Conservation (phyloP, 2,329 filamentous ascomycete genomes). For the Lasiodiplodia gonubiensis region DNA sequence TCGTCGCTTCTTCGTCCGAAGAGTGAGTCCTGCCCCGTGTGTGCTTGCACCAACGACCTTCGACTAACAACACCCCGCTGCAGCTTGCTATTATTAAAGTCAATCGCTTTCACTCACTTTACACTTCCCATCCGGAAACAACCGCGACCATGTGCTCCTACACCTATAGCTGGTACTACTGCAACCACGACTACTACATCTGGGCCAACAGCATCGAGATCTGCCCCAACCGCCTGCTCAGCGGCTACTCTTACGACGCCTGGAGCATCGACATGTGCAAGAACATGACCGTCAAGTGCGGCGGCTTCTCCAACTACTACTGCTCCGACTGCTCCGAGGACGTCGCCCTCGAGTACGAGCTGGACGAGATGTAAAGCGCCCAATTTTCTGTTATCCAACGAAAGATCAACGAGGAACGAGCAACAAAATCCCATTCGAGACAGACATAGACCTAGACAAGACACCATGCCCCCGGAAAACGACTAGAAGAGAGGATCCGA, state of each 20-base stretch:
- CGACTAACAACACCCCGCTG: neutral
- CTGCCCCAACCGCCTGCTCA: slow-evolving; percentile 52
- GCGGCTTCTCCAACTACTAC: slow-evolving; percentile 53
- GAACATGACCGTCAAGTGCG: slow-evolving; percentile 48
- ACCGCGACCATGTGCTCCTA: slow-evolving; percentile 50
- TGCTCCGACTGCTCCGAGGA: slow-evolving; percentile 53
- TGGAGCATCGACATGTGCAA: slow-evolving; percentile 57
- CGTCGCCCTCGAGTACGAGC: slow-evolving; percentile 49
- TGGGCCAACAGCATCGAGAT: slow-evolving; percentile 54
- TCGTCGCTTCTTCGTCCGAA: neutral
- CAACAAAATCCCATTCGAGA: neutral
- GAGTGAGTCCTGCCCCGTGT: slow-evolving; percentile 6
- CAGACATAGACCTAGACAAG: neutral
- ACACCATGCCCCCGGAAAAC: neutral
- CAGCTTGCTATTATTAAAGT: neutral
- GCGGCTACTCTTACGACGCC: slow-evolving; percentile 54
- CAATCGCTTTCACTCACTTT: neutral
- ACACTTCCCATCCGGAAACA: neutral
- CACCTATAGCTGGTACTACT: slow-evolving; percentile 56
- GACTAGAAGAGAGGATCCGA: neutral
- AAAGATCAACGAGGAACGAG: neutral
- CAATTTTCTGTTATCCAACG: neutral
- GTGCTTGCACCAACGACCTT: neutral
- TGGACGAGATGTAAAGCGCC: slow-evolving; percentile 49
- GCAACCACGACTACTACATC: slow-evolving; percentile 57